phyloP scores from a whole-genome alignment of 2,329 filamentous ascomycete species.

The Alternaria sp. region DNA sequence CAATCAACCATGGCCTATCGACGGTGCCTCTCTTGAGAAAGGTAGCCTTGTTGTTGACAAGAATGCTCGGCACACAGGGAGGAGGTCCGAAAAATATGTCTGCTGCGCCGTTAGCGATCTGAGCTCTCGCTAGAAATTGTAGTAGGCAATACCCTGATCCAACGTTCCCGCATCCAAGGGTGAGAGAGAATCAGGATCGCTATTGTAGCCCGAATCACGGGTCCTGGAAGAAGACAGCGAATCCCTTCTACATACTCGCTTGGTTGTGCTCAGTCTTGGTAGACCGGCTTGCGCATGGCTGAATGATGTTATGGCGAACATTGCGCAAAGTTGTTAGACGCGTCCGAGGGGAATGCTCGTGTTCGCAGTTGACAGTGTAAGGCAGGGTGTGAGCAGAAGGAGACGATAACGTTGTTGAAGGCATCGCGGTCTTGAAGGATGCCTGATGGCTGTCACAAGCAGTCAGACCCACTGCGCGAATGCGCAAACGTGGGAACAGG shows the following conservation, averaged over 20 bases:
- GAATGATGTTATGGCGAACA: constrained; percentile 14
- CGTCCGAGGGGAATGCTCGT: neutral
- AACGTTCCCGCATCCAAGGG: constrained; percentile 26
- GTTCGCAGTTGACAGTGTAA: constrained; percentile 3
- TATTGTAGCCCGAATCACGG: constrained; percentile 41
- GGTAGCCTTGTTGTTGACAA: constrained; percentile 7
- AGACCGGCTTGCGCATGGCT: constrained; percentile 15
- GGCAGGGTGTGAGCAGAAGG: neutral
- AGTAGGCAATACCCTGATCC: constrained; percentile 23
- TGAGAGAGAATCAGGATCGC: constrained; percentile 37
- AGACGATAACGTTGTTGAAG: neutral
- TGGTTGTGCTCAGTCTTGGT: constrained; percentile 25
- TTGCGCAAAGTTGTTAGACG: constrained; percentile 14
- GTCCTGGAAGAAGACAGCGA: constrained; percentile 36
- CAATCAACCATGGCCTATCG: neutral
- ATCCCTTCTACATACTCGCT: constrained; percentile 29
- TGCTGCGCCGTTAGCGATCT: constrained; percentile 12
- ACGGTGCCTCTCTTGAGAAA: constrained; percentile 12
- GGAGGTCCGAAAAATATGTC: constrained; percentile 9
- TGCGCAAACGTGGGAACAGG: constrained; percentile 25
- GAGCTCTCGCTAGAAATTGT: neutral
- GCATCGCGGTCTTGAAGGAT: constrained; percentile 7
- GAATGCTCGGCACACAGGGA: constrained; percentile 9
- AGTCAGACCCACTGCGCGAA: constrained; percentile 18
- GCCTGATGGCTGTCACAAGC: constrained; percentile 19